Evolutionary conservation across 208 protist genomes (phyloP).

Genomic region (Plasmodiophora brassicae): DNA sequence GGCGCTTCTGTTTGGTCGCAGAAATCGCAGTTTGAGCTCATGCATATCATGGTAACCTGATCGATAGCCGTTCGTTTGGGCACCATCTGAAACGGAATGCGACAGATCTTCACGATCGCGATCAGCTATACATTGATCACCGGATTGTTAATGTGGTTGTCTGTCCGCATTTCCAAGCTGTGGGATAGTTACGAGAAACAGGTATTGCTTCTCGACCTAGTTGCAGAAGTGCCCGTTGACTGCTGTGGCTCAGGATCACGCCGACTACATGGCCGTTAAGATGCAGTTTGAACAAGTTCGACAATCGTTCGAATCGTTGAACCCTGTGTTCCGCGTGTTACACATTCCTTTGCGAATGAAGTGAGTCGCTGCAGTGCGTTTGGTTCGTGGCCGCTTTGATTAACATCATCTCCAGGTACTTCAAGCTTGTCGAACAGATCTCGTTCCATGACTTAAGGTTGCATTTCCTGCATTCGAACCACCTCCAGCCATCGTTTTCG

Average conservation of each 20-base stretch:
- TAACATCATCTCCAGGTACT: neutral
- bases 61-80: neutral
- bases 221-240: too few species aligned
- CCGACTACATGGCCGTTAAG: neutral
- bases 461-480: constrained; percentile 23
- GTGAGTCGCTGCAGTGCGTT: too few species aligned
- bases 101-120: neutral
- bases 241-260: too few species aligned
- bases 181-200: constrained; percentile 12
- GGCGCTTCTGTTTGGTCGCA: too few species aligned
- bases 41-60: neutral
- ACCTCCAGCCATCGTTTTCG: neutral
- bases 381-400: neutral
- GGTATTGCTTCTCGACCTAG: too few species aligned
- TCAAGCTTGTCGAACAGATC: neutral
- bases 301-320: neutral
- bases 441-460: constrained; percentile 5
- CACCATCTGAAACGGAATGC: neutral
- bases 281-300: neutral
- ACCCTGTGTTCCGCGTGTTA: neutral
- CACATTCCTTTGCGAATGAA: neutral
- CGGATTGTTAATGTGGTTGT: neutral
- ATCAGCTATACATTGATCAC: neutral
- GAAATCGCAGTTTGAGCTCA: neutral
- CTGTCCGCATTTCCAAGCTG: constrained; percentile 1